Conservation (phyloP, 352 stramenopile species). For the Nothophytophthora sp. region DNA sequence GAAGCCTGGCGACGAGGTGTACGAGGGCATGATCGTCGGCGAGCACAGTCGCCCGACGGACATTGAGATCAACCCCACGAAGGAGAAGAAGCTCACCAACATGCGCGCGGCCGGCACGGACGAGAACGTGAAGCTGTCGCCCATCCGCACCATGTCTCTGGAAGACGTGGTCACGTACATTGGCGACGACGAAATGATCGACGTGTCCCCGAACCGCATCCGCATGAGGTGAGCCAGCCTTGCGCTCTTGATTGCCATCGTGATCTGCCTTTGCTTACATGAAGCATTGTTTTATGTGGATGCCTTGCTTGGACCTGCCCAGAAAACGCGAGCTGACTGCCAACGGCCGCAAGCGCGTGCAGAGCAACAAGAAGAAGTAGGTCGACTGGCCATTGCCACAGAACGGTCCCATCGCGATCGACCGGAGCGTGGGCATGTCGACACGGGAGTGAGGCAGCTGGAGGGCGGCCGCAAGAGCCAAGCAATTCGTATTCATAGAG, state of each 20-base stretch:
- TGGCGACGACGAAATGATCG: conserved; percentile 98
- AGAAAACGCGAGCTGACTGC: conserved; percentile 72
- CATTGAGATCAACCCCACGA: conserved; percentile 98
- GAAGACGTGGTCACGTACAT: conserved; percentile 99
- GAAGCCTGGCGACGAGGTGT: conserved; percentile 94
- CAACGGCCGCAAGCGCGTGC: conserved; percentile 57
- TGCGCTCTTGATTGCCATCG: too few species aligned
- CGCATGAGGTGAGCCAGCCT: conserved; percentile 92
- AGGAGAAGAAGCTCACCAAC: conserved; percentile 97
- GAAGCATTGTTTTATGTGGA: neutral
- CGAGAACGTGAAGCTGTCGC: conserved; percentile 94
- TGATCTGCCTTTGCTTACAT: neutral
- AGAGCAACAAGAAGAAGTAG: conserved; percentile 59
- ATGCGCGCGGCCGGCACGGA: conserved; percentile 95
- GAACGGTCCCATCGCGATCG: neutral
- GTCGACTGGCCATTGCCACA: neutral
- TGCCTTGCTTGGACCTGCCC: neutral
- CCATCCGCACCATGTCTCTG: conserved; percentile 92
- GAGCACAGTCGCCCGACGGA: conserved; percentile 96
- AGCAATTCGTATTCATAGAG: conserved; percentile 37
- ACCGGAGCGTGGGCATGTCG: neutral
- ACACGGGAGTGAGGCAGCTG: neutral
- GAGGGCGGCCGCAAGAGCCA: conserved; percentile 1
- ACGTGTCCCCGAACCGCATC: conserved; percentile 96
- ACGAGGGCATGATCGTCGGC: conserved; percentile 98